Percentiles rank a stretch among this genome's conserved stretches.
Conservation (phyloP, 2,329 filamentous ascomycete genomes). For the Trichoderma brevicompactum region DNA sequence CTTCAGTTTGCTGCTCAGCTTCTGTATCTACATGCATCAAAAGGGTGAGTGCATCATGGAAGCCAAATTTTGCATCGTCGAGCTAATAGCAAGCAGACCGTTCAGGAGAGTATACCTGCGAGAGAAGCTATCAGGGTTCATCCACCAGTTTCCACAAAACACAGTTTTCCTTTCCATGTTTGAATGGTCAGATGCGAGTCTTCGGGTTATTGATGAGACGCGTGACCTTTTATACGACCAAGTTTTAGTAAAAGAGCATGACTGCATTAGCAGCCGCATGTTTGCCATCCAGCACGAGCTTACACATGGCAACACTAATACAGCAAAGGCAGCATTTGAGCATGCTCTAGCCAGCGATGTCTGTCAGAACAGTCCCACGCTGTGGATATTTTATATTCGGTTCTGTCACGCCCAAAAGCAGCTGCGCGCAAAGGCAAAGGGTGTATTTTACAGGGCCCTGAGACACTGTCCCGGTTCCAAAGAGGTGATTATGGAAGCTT, state of each 20-base stretch:
- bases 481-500: conserved; percentile 56
- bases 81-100: conserved; percentile 49
- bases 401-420: conserved; percentile 50
- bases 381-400: conserved; percentile 58
- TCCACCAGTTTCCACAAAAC: conserved; percentile 73
- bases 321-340: conserved; percentile 57
- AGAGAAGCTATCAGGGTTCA: conserved; percentile 61
- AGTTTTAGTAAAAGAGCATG: conserved; percentile 47
- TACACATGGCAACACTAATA: conserved; percentile 53
- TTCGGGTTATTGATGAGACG: conserved; percentile 76
- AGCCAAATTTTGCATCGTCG: not conserved
- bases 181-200: conserved; percentile 72
- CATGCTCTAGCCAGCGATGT: conserved; percentile 50
- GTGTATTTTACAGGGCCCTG: conserved; percentile 54
- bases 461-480: conserved; percentile 56
- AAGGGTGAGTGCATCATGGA: conserved; percentile 49
- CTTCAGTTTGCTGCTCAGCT: conserved; percentile 71
- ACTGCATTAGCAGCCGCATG: conserved; percentile 50
- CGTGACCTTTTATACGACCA: conserved; percentile 65
- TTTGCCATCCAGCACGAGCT: conserved; percentile 60
- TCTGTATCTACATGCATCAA: conserved; percentile 66
- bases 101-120: conserved; percentile 72
- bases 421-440: conserved; percentile 48
- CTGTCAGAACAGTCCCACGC: conserved; percentile 46
- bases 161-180: conserved; percentile 74